Conservation (phyloP, 2,329 filamentous ascomycete genomes). For the Didymella sp. region DNA sequence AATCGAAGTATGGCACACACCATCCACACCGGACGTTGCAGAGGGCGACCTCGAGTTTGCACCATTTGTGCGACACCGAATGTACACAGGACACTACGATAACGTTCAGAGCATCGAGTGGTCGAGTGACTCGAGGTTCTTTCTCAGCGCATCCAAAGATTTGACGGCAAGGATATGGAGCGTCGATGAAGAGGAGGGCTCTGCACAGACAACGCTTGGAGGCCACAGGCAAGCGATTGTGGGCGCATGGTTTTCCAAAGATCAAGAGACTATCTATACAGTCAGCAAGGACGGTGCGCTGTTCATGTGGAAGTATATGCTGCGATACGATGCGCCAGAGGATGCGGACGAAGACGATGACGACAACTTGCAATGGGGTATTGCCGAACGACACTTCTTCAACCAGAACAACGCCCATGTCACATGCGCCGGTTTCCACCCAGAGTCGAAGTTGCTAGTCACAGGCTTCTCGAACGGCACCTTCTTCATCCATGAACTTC, state of each 20-base stretch:
- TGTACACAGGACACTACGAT: conserved; percentile 89
- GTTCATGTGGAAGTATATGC: conserved; percentile 87
- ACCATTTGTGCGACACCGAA: conserved; percentile 87
- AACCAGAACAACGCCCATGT: conserved; percentile 88
- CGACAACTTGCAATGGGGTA: conserved; percentile 83
- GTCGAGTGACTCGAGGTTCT: conserved; percentile 96
- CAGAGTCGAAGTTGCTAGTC: conserved; percentile 88
- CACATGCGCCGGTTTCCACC: conserved; percentile 88
- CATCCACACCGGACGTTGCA: conserved; percentile 82
- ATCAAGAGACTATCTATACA: conserved; percentile 95
- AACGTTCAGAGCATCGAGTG: conserved; percentile 85
- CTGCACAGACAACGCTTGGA: conserved; percentile 85
- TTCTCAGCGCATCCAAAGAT: conserved; percentile 90
- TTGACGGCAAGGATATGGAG: conserved; percentile 96
- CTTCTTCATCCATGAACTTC: conserved; percentile 94
- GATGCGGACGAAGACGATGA: conserved; percentile 65
- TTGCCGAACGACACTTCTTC: conserved; percentile 90
- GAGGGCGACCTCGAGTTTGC: conserved; percentile 92
- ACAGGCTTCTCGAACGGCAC: conserved; percentile 94
- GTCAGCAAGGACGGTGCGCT: conserved; percentile 97
- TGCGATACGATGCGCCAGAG: conserved; percentile 63
- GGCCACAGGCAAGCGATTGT: conserved; percentile 90
- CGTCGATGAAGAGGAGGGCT: conserved; percentile 82
- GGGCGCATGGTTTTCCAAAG: conserved; percentile 94
- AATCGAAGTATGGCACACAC: conserved; percentile 95